phyloP scores from a whole-genome alignment of 345 rosid species.

The Raphanus raphanistrum region DNA sequence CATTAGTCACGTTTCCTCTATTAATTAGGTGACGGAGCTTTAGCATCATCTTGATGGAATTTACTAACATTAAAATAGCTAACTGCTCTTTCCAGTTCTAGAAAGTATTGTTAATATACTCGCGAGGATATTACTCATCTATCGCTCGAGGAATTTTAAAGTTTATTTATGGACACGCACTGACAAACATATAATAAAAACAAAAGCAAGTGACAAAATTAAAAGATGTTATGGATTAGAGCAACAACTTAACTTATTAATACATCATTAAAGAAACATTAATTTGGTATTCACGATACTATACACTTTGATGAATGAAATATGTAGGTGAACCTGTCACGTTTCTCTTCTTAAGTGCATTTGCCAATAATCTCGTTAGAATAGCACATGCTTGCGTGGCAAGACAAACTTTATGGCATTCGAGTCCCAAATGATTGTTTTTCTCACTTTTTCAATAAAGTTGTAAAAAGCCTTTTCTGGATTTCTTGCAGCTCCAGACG shows the following conservation, averaged over 20 bases:
- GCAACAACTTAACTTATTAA: slow-evolving; percentile 11
- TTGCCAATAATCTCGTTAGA: not conserved
- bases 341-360: slow-evolving; percentile 14
- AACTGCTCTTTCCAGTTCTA: no score
- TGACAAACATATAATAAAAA: not conserved
- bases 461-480: not conserved
- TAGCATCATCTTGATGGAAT: no score
- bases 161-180: not conserved
- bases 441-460: not conserved
- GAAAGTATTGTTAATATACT: no score
- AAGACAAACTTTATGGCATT: not conserved
- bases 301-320: not conserved
- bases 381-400: slow-evolving; percentile 13
- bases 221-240: not conserved
- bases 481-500: not conserved
- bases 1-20: no score
- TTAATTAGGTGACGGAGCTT: no score
- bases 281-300: not conserved
- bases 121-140: no score
- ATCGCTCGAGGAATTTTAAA: no score
- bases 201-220: not conserved
- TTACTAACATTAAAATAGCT: no score
- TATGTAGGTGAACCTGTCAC: slow-evolving; percentile 10
- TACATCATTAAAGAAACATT: slow-evolving; percentile 16
- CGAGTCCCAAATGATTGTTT: not conserved